phyloP scores from a whole-genome alignment of 2,329 filamentous ascomycete genomes.

The Ilyonectria destructans region DNA sequence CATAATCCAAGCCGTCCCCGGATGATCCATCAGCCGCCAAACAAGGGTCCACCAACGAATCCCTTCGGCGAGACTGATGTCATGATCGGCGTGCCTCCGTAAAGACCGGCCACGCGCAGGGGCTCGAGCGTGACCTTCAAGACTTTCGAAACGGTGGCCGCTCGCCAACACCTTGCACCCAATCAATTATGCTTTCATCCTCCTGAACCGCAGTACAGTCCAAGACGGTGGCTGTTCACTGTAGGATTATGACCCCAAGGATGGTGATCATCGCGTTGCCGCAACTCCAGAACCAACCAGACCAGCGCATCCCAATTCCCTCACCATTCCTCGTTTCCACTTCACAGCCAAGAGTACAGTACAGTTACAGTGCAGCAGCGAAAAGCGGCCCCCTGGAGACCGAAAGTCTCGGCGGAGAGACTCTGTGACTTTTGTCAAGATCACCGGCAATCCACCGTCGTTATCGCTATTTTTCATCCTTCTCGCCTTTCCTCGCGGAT shows the following conservation, averaged over 20 bases:
- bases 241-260: slow-evolving; percentile 31
- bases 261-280: slow-evolving; percentile 40
- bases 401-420: slow-evolving; percentile 1
- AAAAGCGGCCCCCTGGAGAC: background rate
- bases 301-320: slow-evolving; percentile 45
- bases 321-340: slow-evolving; percentile 39
- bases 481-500: slow-evolving; percentile 22
- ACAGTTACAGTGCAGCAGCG: background rate
- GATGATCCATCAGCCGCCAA: slow-evolving; percentile 39
- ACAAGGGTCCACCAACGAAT: slow-evolving; percentile 36
- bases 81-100: slow-evolving; percentile 51
- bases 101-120: slow-evolving; percentile 30
- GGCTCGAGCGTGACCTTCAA: slow-evolving; percentile 22
- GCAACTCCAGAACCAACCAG: slow-evolving; percentile 27
- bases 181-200: slow-evolving; percentile 34
- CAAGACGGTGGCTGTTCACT: slow-evolving; percentile 39
- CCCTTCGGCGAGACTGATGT: slow-evolving; percentile 51
- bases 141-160: slow-evolving; percentile 43
- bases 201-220: slow-evolving; percentile 36
- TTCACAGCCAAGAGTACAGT: too few species aligned
- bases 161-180: slow-evolving; percentile 26
- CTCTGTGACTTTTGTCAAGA: slow-evolving; percentile 26
- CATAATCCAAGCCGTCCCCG: slow-evolving; percentile 28
- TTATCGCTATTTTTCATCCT: slow-evolving; percentile 28
- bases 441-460: slow-evolving; percentile 22